Evolutionary conservation across 208 protist genomes (phyloP).

Genomic region (Kentomonas sorsogonicus): DNA sequence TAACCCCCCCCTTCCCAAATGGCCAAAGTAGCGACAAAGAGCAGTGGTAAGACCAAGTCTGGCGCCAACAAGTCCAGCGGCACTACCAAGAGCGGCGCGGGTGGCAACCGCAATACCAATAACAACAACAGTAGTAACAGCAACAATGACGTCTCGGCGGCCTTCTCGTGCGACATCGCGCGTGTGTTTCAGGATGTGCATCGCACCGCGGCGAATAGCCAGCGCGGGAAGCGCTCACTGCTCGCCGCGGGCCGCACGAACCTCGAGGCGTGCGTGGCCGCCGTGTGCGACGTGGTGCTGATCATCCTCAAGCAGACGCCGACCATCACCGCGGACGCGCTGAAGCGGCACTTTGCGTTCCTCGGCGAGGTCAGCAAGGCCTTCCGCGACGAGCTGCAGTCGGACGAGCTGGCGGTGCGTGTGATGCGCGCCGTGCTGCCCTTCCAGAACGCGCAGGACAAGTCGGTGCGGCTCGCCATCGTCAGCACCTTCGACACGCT

Average conservation of each 20-base stretch:
- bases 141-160: too few species aligned
- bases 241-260: slow-evolving; percentile 20
- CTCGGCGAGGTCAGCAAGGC: slow-evolving; percentile 54
- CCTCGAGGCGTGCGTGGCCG: slow-evolving; percentile 12
- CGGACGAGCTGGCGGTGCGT: slow-evolving; percentile 55
- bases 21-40: too few species aligned
- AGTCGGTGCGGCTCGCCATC: slow-evolving; percentile 72
- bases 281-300: slow-evolving; percentile 52
- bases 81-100: too few species aligned
- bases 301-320: slow-evolving; percentile 71
- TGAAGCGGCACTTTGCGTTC: slow-evolving; percentile 78
- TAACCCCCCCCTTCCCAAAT: too few species aligned
- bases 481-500: slow-evolving; percentile 63
- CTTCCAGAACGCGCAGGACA: slow-evolving; percentile 84
- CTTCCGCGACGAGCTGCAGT: slow-evolving; percentile 46
- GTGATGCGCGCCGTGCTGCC: slow-evolving; percentile 46
- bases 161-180: slow-evolving; percentile 50
- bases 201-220: slow-evolving; percentile 63
- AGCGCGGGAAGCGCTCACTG: slow-evolving; percentile 55
- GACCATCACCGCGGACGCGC: slow-evolving; percentile 58
- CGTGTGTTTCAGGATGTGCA: slow-evolving; percentile 78
- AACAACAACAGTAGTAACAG: too few species aligned
- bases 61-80: too few species aligned
- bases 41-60: too few species aligned
- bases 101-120: too few species aligned